Conservation (phyloP, 495 filamentous ascomycete genomes). For the Pseudoneurospora amorphoporcata region DNA sequence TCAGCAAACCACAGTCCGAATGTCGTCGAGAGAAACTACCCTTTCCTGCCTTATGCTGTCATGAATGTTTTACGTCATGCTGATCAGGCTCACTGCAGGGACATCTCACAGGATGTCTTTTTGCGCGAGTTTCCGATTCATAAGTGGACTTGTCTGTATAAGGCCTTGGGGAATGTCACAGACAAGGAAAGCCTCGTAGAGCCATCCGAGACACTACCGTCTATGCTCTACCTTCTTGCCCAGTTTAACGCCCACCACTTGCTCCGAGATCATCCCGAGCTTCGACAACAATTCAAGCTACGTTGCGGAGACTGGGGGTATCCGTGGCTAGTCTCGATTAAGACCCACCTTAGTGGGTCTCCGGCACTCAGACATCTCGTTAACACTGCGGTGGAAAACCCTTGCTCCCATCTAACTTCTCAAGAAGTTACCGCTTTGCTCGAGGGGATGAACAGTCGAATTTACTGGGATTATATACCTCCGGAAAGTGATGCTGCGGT, state of each 20-base stretch:
- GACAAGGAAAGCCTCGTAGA: too few species aligned
- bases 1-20: background rate
- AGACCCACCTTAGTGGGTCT: too few species aligned
- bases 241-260: background rate
- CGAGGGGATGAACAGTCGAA: too few species aligned
- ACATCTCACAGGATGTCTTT: background rate
- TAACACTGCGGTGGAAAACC: background rate
- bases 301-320: background rate
- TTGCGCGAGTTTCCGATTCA: background rate
- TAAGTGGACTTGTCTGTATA: background rate
- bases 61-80: background rate
- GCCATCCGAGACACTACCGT: background rate
- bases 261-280: background rate
- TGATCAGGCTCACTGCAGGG: background rate
- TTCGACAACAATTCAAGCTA: background rate
- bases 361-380: background rate
- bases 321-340: background rate
- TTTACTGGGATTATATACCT: too few species aligned
- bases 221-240: background rate
- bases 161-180: background rate
- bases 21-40: background rate
- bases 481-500: background rate
- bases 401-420: background rate
- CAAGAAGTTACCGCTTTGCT: background rate
- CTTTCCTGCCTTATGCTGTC: background rate